Base-by-base conservation (phyloP, 345 rosid genomes). In the Camelina sativa region DNA sequence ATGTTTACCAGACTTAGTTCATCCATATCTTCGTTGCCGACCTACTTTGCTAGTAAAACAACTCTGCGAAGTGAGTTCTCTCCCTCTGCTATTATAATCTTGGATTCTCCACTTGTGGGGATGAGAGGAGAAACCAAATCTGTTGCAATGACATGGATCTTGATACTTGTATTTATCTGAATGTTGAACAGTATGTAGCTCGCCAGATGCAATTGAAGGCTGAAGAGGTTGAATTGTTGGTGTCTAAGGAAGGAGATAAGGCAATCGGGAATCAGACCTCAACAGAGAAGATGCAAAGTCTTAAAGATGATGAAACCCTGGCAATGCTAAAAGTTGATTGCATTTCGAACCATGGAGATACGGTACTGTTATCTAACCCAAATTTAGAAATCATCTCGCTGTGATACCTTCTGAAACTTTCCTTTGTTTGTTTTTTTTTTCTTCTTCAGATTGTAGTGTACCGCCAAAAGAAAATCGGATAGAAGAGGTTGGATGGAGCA, bases 11-110 rank as follows among this genome's bases (percentile, higher is more conserved):
- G 81, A 74, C 74, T 89, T 93, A 86, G 84, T 79, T 88, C 84
- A 85, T 68, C 97, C 93, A 41, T 87, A 86, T 79, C 84, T 93
- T 17, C 72, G 90, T 79, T 85, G 91, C 82, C 86, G 72, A 68
- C 88, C 91, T 30, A 88, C 82, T 83, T 81, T 86, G 69, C 85
- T 88, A 17, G 80, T 89, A 17, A 86, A 80, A 80, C 86, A 88
- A 69, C 86, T 93, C 37, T 74, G 92, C 19, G 92, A 89, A 79
- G 97, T 93, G 75, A 89, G 88, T 80, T 63, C 65, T 69, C 58
- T 50, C 54, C 65, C 73, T 83, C 70, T 80, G 75, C 75, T 46
- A 11, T 34, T 38, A 73, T 70, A 69, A 69, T 9, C 25, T 72
- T 68, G 69, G 23, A 58, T 58, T 46, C 53, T 70, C 35, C 34